Evolutionary conservation across 768 basidiomycete species (phyloP).

Genomic region (Hemileccinum impolitum): DNA sequence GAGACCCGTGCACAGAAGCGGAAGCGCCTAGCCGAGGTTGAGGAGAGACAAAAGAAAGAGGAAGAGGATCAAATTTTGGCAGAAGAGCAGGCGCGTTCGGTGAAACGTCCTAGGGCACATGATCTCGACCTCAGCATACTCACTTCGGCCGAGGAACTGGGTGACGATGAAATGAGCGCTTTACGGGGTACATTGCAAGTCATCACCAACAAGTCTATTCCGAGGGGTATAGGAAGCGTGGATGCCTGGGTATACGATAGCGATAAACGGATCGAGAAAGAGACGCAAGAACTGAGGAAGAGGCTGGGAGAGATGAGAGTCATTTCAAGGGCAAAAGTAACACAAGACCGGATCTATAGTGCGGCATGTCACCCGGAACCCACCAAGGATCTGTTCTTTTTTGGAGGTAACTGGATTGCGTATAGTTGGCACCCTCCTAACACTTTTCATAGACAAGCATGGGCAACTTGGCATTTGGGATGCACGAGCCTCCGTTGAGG

Average conservation of each 20-base stretch:
- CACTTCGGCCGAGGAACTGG: constrained; percentile 44
- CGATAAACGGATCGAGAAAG: constrained; percentile 44
- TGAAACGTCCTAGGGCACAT: constrained; percentile 66
- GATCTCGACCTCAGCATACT: constrained; percentile 60
- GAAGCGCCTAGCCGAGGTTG: constrained; percentile 64
- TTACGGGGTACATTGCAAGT: constrained; percentile 45
- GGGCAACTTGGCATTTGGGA: constrained; percentile 87
- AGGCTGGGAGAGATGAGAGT: constrained; percentile 56
- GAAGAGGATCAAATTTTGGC: constrained; percentile 60
- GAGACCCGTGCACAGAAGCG: constrained; percentile 64
- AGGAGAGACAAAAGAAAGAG: constrained; percentile 52
- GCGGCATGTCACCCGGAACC: constrained; percentile 79
- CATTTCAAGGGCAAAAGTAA: constrained; percentile 79
- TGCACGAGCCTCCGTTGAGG: constrained; percentile 65
- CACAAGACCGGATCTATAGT: constrained; percentile 69
- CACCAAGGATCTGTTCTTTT: constrained; percentile 81
- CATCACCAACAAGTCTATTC: constrained; percentile 34
- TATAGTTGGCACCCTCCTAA: background rate
- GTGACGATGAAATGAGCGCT: constrained; percentile 42
- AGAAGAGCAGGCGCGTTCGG: constrained; percentile 59
- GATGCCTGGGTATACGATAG: constrained; percentile 52
- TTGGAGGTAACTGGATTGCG: constrained; percentile 54
- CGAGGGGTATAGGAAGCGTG: constrained; percentile 39
- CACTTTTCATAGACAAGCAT: constrained; percentile 63
- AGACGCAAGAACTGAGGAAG: constrained; percentile 52